A percentile compares a stretch with the other conserved stretches of the same genome.
phyloP scores from a whole-genome alignment of 306 rosid species.

The Luffa aegyptiaca region DNA sequence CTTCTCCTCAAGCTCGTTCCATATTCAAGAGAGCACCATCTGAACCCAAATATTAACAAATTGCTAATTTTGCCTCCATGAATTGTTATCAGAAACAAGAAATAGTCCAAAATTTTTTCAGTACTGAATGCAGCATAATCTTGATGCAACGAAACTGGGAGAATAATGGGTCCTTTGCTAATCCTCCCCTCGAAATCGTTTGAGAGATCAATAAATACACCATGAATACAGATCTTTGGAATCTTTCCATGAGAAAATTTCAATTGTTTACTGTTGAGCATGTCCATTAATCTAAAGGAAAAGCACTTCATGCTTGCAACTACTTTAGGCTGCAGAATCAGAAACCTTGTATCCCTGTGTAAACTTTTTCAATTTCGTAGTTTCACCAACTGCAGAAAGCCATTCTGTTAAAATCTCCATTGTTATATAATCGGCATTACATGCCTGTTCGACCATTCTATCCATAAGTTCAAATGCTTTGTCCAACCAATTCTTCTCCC shows the following conservation, averaged over 20 bases:
- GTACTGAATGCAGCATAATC: not conserved
- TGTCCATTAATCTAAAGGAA: not conserved
- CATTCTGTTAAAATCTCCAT: conserved; percentile 72
- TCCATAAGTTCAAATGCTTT: conserved; percentile 56
- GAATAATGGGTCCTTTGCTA: not conserved
- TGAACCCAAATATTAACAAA: not conserved
- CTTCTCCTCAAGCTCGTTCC: not conserved
- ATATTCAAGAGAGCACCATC: not conserved
- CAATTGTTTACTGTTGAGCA: not conserved
- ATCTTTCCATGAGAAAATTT: not conserved
- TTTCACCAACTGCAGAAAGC: conserved; percentile 49
- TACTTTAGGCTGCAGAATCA: conserved; percentile 13
- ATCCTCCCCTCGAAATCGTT: not conserved
- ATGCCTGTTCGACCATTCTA: conserved; percentile 51
- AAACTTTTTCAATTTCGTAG: conserved; percentile 33
- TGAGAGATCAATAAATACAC: not conserved
- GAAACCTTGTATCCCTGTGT: conserved; percentile 32
- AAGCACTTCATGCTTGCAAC: not conserved
- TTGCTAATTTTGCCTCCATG: not conserved
- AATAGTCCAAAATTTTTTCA: not conserved
- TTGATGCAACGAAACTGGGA: not conserved
- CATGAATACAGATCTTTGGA: not conserved
- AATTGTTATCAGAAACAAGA: not conserved
- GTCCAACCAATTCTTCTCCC: conserved; percentile 31
- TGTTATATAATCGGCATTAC: conserved; percentile 55